Evolutionary conservation across 2,329 filamentous ascomycete genomes (phyloP), one percentile per base, ranked within the genome.

Genomic region (Pezicula neosporulosa): DNA sequence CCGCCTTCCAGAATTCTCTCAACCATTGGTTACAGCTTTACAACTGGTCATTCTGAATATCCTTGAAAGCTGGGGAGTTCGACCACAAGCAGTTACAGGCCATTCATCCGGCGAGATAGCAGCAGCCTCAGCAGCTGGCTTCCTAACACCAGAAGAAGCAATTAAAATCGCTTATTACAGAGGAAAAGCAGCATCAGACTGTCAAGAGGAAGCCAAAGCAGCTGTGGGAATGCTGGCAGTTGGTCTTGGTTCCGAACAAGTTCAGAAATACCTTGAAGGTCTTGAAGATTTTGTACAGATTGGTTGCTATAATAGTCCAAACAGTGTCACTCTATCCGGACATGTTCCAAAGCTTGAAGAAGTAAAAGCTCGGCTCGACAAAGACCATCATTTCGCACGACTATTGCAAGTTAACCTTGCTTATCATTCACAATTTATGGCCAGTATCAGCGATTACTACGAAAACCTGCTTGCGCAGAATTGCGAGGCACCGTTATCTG

Each of bases 151-250:
- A n/a, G 33, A 50, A 44, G 44, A 44, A 24, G 48, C 54, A 4
- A 47, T 43, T 9, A 48, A 43, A 24, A 35, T 52, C 9, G 50
- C 53, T 4, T 56, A 44, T 33, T 53, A 51, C 37, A n/a, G 56
- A 9, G 56, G 53, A 2, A 24, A 18, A 15, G 43, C 33, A 12
- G 12, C 33, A n/a, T n/a, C 8, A 1, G 24, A 36, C 15, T 28
- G 33, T 12, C 19, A 44, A 12, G 21, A 44, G 15, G 21, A 24
- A 15, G 15, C 33, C 4, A 16, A 38, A 24, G 16, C 66, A 9
- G 75, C 75, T 1, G 68, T 65, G 1, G 19, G 35, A 27, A 81
- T 81, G 77, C 56, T 80, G 39, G 75, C 75, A 0, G 75, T 70
- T 0, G 72, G 70, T 0, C 66, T 68, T 21, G 39, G 33, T 8